Evolutionary conservation across 257 asterid genomes (phyloP).

Genomic region (Nicotiana paniculata): DNA sequence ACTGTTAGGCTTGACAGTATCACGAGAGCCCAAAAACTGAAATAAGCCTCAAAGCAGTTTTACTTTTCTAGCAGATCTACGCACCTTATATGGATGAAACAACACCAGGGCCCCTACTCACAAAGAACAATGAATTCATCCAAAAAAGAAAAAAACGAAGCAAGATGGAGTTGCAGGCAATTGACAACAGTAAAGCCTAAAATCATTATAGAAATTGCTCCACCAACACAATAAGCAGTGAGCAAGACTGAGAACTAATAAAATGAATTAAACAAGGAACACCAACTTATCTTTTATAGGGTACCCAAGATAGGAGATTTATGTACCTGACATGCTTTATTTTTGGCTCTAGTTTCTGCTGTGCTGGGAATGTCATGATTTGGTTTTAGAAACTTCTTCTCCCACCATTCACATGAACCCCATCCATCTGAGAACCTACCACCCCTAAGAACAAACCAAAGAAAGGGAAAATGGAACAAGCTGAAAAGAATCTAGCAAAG

Average conservation of each 20-base stretch:
- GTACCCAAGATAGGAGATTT: not conserved
- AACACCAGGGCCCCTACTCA: not conserved
- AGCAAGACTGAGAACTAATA: not conserved
- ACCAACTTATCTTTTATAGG: not conserved
- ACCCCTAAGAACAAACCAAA: conserved; percentile 43
- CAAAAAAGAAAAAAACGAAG: not conserved
- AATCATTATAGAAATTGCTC: not conserved
- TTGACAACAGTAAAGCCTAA: not conserved
- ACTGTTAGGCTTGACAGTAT: not conserved
- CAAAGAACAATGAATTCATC: not conserved
- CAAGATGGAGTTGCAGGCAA: not conserved
- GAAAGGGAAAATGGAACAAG: not conserved
- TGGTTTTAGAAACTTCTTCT: conserved; percentile 82
- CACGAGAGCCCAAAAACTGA: not conserved
- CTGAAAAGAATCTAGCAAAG: not conserved
- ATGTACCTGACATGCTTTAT: conserved; percentile 90
- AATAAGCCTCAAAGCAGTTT: not conserved
- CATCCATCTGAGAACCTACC: conserved; percentile 98
- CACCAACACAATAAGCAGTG: not conserved
- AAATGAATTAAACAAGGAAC: not conserved
- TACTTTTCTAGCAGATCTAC: not conserved
- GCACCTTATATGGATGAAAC: not conserved
- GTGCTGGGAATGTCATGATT: conserved; percentile 97
- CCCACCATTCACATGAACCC: conserved; percentile 96
- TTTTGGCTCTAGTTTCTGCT: conserved; percentile 98